Evolutionary conservation across 768 basidiomycete species (phyloP), one percentile per base, ranked within the genome.

Genomic region (Kwoniella sp.): DNA sequence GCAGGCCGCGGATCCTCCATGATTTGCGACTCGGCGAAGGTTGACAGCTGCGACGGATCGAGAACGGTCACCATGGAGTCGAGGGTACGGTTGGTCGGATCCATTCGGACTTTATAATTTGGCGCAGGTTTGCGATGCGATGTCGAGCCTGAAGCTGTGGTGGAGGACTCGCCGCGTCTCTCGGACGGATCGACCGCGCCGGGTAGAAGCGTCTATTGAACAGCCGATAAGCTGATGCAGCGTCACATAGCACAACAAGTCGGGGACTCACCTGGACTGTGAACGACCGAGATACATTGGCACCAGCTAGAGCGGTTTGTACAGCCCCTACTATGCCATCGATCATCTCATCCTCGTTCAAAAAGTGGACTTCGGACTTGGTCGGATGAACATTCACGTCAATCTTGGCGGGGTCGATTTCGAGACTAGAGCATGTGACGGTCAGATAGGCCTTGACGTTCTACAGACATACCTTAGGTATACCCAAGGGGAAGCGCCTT

Each of bases 371-470:
- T 78, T 97, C 94, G 51, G 90, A 89, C 79, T 99, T 99, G 1
- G 96, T 98, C 0, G 95, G 96, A 77, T 97, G 94, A 8, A 98
- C 93, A 73, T 99, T 99, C 59, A 97, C 94, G 72, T 99, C 96
- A 20, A 99, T 89, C 26, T 90, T 87, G 30, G 87, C 85, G 0
- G 93, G 92, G 66, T 93, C 89, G 71, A 97, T 88, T 47, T 88
- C 84, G 48, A 98, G 80, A 71, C 93, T 94, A 65, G 11, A 28
- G 26, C 52, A 53, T 48, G 26, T 55, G 61, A 41, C 1, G 22
- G 37, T 47, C 26, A 41, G 55, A 20, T 7, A 47, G n/a, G 25
- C 13, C 11, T 45, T 11, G 52, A 11, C 7, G 34, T 17, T n/a
- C 55, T 34, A 11, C 55, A 28, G 41, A 67, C 82, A n/a, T 64